Base-by-base conservation (phyloP, 345 rosid species). In the Conringia planisiliqua region DNA sequence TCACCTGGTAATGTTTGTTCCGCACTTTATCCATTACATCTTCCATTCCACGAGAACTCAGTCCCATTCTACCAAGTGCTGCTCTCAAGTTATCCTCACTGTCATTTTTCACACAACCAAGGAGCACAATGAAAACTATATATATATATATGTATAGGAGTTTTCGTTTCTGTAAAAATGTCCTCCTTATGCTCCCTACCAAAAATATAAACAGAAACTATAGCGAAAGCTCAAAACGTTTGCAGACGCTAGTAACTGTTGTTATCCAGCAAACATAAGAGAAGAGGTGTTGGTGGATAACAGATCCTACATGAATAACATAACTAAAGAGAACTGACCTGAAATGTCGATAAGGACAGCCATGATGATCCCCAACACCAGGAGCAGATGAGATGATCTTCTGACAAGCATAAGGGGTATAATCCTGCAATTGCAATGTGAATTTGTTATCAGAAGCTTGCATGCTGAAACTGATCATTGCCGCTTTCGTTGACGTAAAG, bases 301-400 rank as follows among this genome's bases (percentile, higher is more conserved):
- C 10, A 48, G 27, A 56, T 22, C 2, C 38, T 55, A 56, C 13
- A 51, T 30, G 12, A 29, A 22, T 7, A 40, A 6, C 16, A 65
- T 52, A 75, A 38, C 0, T 6, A 30, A 55, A 66, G 12, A 22
- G 50, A 67, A 71, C 58, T 78, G 47, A 92, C 97, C 99, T 92
- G 82, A 95, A 92, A 84, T 92, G 96, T 69, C 97, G 86, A 76
- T 85, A 95, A 36, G 99, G 99, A 65, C 97, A 95, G 61, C 99
- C 97, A 63, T 90, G 97, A 78, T 95, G 91, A 78, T 92, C 97
- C 20, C 99, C 97, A 39, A 78, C 85, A 11, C 92, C 87, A 78
- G 98, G 98, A 63, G 90, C 88, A 50, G 81, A 83, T 30, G 87
- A 83, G 60, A 92, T 92, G 66, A 87, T 80, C 76, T 89, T 95